Evolutionary conservation across 1,284 basidiomycete species (phyloP), one percentile per base, ranked within the genome.

Genomic region (Cryptococcus wingfieldii): DNA sequence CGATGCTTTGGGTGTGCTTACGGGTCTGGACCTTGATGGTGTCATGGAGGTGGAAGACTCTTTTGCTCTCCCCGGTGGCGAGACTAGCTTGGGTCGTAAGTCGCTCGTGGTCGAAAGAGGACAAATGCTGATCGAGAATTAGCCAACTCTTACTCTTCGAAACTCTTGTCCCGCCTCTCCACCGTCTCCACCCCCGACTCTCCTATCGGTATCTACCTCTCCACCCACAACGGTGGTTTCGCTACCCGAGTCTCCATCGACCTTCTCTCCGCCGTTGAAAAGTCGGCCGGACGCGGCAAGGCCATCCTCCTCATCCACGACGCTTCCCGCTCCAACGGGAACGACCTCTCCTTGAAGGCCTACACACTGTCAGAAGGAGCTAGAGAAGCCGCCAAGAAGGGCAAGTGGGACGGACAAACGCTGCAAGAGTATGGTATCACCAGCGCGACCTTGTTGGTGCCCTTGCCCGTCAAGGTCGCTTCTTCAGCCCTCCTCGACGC

Each of bases 131-230:
- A 16, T 46, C n/a, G 43, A 19, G 5, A 27, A 27, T 1, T 53
- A 75, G 71, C 65, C 53, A 62, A 65, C 56, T 70, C 72, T 38
- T 75, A 75, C 62, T 70, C 72, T 10, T 58, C 70, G 47, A 59
- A 62, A 45, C 69, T 77, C 37, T 66, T 77, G 25, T 65, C 60
- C 38, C 70, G 76, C 55, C 68, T 76, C 34, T 63, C 68, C 12
- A 70, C 97, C 74, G 91, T 98, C 58, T 89, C 92, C 74, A 86
- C 88, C 53, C 94, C 97, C 71, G 93, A 95, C 75, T 92, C 89
- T 66, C 85, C 96, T 48, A 90, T 98, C 55, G 96, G 96, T 45
- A 92, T 97, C 77, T 99, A 99, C 81, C 91, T 96, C 75, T 88
- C 88, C 47, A 90, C 87, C 47, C 85, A 86, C 18, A 82, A 91